Base-by-base conservation (phyloP, 352 stramenopile species). In the Globisporangium nodosum region DNA sequence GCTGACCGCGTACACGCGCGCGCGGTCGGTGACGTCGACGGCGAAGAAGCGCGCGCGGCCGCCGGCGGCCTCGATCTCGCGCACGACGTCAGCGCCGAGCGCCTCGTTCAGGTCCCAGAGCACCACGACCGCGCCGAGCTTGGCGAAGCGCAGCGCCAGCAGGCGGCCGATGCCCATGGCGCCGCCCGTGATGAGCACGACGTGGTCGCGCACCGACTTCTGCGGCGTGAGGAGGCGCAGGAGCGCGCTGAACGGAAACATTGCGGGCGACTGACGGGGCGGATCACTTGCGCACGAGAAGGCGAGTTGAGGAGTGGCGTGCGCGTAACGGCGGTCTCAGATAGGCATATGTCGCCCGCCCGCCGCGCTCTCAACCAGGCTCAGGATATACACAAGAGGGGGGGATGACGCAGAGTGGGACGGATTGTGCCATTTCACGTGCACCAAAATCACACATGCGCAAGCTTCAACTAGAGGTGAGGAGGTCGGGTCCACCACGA, bases 121-220 rank as follows among this genome's bases (percentile, higher is more conserved):
- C 18, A 80, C 49, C 30, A 80, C 66, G 49, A 63, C 60, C 12
- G 69, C 71, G 57, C 71, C 71, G 20, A 77, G 64, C 27, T 53
- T 54, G 0, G 71, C 71, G 30, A 80, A 80, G 33, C 59, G 49
- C 30, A 80, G 66, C 49, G 71, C 66, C 48, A 80, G 61, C 27
- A 76, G 58, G 15, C 71, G 68, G 9, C 71, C 71, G 30, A 85
- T 65, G 3, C 75, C 75, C 73, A 82, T 85, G 53, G 70, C 75
- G 24, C 75, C 75, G 21, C 75, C 75, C 5, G 75, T 82, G 64
- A 85, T 65, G 48, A 85, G 68, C 53, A 85, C 71, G 27, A 85
- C 68, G 21, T 82, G 52, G n/a, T 64, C 72, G 47, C 69, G 67
- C 39, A 85, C 74, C 21, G 72, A 70, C 35, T 84, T 84, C 45